Conservation (phyloP, 106 monocot genomes). For the Dioscorea alata region DNA sequence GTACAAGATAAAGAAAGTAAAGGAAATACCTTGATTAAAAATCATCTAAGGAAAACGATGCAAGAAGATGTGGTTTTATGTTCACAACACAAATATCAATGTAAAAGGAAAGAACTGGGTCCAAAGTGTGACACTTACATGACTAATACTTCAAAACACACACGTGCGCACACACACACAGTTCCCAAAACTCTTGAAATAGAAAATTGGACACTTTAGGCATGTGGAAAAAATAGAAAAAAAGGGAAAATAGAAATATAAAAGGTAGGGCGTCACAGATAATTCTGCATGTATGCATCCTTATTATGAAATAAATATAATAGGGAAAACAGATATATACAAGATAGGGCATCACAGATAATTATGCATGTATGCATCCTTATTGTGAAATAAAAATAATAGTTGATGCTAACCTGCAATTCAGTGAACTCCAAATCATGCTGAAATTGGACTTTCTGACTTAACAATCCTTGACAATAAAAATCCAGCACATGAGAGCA, state of each 20-base stretch:
- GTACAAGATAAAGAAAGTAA: too few relatives aligned
- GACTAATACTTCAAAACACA: too few relatives aligned
- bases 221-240: too few relatives aligned
- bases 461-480: slow-evolving; percentile 68
- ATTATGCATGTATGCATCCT: not conserved
- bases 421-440: slow-evolving; percentile 77
- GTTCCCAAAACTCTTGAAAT: too few relatives aligned
- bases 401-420: slow-evolving; percentile 44
- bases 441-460: slow-evolving; percentile 46
- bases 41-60: too few relatives aligned
- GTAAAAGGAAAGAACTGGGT: too few relatives aligned
- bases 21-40: too few relatives aligned
- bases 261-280: not conserved
- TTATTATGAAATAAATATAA: not conserved
- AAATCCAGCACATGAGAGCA: slow-evolving; percentile 81
- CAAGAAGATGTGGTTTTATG: too few relatives aligned
- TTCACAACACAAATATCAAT: too few relatives aligned
- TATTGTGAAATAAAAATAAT: not conserved
- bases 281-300: not conserved
- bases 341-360: not conserved
- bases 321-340: not conserved
- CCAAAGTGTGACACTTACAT: too few relatives aligned
- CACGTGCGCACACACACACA: too few relatives aligned
- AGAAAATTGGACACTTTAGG: too few relatives aligned
- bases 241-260: not conserved